Evolutionary conservation across 345 rosid species (phyloP), one percentile per base, ranked within the genome.

Genomic region (Camelina laxa): DNA sequence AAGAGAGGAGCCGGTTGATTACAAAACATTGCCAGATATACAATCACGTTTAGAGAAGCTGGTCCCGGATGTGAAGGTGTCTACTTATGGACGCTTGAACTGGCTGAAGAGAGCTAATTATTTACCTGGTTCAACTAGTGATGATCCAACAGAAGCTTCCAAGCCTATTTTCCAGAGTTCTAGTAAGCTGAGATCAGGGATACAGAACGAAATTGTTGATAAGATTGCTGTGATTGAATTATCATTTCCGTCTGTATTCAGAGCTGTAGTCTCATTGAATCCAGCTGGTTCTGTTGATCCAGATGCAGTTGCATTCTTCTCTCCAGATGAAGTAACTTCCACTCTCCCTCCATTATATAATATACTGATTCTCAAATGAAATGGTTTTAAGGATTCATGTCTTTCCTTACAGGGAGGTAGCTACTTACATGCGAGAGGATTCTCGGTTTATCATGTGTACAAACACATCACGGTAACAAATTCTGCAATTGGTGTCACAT

Each of bases 221-320:
- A 90, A 85, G 81, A 81, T 82, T 79, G 87, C 93, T 13, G 86
- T 95, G 10, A 80, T 95, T 24, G 99, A 94, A 69, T 68, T 94
- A 80, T 72, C 82, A 20, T 80, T 83, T 79, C 93, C 99, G 14
- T 85, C 88, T 11, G 81, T 87, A 45, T 90, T 95, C 84, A 87
- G 97, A 85, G 97, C 91, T 65, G 24, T 89, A 48, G 84, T 92
- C 42, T 92, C 97, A 3, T 78, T 95, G 81, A 93, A 90, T 85
- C 99, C 99, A 22, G 97, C 91, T 57, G 97, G 97, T 85, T 89
- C 96, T 45, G 74, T 80, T 44, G 90, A 92, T 59, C 97, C 97
- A 9, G 97, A 92, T 87, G 89, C 97, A 7, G 92, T 89, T 60
- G 96, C 97, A 7, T 92, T 95, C 89, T 95, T 91, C 85, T 95